Conservation (phyloP, 2,329 filamentous ascomycete genomes). For the Ascosphaera aggregata region DNA sequence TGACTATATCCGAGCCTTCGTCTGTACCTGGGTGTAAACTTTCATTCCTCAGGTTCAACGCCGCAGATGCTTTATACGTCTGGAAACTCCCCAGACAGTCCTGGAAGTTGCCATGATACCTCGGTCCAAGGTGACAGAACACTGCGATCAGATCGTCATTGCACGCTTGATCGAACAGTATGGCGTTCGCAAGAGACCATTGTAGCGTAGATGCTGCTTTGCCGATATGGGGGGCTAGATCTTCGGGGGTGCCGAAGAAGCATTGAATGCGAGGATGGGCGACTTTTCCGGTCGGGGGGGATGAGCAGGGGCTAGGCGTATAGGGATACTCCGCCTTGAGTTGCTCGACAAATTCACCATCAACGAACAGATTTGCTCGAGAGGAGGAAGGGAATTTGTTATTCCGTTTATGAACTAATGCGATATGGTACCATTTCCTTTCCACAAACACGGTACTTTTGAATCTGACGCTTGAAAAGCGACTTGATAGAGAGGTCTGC, state of each 20-base stretch:
- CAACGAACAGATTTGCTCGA: conserved; percentile 69
- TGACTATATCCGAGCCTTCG: conserved; percentile 74
- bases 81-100: conserved; percentile 90
- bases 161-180: conserved; percentile 66
- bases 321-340: conserved; percentile 71
- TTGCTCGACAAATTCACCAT: conserved; percentile 87
- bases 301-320: conserved; percentile 45
- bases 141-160: conserved; percentile 87
- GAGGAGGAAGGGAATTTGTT: conserved; percentile 53
- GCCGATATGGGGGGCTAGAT: conserved; percentile 55
- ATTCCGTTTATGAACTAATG: conserved; percentile 58
- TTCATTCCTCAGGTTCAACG: conserved; percentile 77
- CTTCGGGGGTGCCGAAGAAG: conserved; percentile 79
- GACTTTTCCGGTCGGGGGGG: conserved; percentile 27
- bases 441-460: conserved; percentile 57
- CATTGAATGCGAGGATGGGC: conserved; percentile 62
- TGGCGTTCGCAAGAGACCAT: conserved; percentile 77
- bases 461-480: conserved; percentile 78
- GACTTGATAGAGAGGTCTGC: conserved; percentile 76
- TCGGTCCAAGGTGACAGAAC: conserved; percentile 67
- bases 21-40: conserved; percentile 73
- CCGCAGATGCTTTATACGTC: conserved; percentile 82
- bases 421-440: conserved; percentile 79
- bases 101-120: conserved; percentile 91
- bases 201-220: conserved; percentile 49